These are phyloP conservation scores for Rhizopogon roseolus DNA, from an alignment of 768 basidiomycete species.

Conservation along the genomic window DNA sequence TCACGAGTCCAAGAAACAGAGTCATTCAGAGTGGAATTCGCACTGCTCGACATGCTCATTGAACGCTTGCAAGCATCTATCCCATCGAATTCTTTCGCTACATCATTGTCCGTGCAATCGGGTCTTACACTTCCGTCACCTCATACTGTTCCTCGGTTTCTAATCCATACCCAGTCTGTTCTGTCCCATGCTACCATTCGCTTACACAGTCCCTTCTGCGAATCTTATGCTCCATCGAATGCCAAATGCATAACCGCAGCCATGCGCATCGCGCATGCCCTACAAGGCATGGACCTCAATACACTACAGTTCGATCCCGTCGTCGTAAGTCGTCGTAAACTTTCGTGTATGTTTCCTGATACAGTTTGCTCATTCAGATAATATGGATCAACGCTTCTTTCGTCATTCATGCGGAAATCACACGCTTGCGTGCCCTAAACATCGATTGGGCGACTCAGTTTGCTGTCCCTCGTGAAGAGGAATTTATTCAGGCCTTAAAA, in stretches of 20 bases:
- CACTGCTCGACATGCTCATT: constrained; percentile 41
- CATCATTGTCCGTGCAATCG: not conserved
- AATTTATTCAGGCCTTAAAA: constrained; percentile 11
- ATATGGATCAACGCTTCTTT: constrained; percentile 20
- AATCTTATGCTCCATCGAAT: constrained; percentile 10
- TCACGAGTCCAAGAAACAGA: constrained; percentile 26
- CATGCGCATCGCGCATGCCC: constrained; percentile 6
- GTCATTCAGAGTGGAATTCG: constrained; percentile 37
- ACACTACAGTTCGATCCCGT: constrained; percentile 3
- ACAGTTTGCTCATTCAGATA: constrained; percentile 5
- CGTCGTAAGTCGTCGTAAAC: constrained; percentile 9
- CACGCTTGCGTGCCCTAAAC: constrained; percentile 10
- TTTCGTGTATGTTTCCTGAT: not conserved
- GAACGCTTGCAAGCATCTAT: constrained; percentile 30
- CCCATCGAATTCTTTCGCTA: not conserved
- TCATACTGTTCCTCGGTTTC: not conserved
- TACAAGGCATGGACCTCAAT: constrained; percentile 8
- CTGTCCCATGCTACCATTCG: constrained; percentile 17
- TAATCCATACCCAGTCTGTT: not conserved
- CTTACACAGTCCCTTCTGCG: constrained; percentile 17
- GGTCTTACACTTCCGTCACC: not conserved
- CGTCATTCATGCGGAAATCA: constrained; percentile 16
- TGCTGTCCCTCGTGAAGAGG: not conserved
- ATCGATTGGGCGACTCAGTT: not conserved
- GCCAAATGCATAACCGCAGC: constrained; percentile 13